A percentile compares a stretch with the other conserved stretches of the same genome.
Conservation (phyloP, 805 yeast genomes). For the Jamesozyma gamospora region DNA sequence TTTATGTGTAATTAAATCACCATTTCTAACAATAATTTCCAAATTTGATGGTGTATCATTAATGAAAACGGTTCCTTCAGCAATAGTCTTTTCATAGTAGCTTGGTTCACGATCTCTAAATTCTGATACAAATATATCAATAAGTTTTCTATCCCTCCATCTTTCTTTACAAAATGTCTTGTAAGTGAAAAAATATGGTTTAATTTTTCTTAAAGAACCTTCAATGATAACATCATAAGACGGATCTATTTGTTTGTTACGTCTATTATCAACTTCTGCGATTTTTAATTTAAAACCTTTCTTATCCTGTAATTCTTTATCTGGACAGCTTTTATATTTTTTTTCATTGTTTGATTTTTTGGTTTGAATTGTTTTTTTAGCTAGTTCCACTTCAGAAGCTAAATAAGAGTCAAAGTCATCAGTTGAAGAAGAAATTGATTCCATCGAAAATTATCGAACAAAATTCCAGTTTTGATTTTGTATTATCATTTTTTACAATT, state of each 20-base stretch:
- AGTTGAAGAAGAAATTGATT: neutral
- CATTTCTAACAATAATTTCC: constrained; percentile 63
- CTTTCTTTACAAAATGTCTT: constrained; percentile 83
- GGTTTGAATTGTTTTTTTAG: constrained; percentile 5
- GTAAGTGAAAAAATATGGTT: constrained; percentile 84
- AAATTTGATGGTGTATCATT: constrained; percentile 54
- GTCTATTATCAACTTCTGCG: constrained; percentile 23
- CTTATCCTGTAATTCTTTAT: constrained; percentile 14
- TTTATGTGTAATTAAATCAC: constrained; percentile 71
- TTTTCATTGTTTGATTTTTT: constrained; percentile 2
- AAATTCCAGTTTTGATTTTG: neutral
- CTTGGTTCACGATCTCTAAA: constrained; percentile 68
- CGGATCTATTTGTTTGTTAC: constrained; percentile 47
- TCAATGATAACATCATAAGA: constrained; percentile 48
- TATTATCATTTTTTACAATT: too few species aligned
- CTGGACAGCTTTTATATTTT: constrained; percentile 2
- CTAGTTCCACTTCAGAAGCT: constrained; percentile 1
- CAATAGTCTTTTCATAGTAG: constrained; percentile 49
- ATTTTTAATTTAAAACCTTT: constrained; percentile 22
- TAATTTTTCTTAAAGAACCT: constrained; percentile 57
- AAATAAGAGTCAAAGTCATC: constrained; percentile 1
- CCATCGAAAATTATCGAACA: neutral
- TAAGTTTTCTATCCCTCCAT: constrained; percentile 76
- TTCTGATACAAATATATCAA: constrained; percentile 76
- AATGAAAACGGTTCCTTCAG: constrained; percentile 62